Evolutionary conservation across 208 protist species (phyloP), one percentile per base, ranked within the genome.

Genomic region (Trypanosomatidae sp.): DNA sequence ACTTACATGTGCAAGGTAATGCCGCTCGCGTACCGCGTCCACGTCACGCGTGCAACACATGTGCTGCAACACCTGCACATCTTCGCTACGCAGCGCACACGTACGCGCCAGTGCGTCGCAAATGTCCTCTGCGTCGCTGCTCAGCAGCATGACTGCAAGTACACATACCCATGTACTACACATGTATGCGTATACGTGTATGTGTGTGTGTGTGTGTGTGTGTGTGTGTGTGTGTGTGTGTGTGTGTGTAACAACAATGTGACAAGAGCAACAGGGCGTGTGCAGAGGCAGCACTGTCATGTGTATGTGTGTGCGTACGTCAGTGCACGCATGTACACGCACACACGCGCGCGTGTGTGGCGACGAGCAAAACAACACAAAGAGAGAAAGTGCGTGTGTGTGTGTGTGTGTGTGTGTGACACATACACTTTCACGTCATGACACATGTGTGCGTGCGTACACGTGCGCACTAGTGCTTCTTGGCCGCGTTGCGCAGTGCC

Each of bases 401-500:
- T 37, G 6, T 43, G 4, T 38, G 23, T 58, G n/a, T 46, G 21
- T 47, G 19, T 47, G 10, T 38, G 6, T 11, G 42, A 38, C 27
- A 47, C 42, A 33, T 22, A 15, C 30, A 15, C 30, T 35, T 35
- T n/a, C n/a, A 35, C 30, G 11, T 35, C 11, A 35, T n/a, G n/a
- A n/a, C 30, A 35, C 30, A 35, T 35, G n/a, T n/a, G n/a, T 35
- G n/a, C 30, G n/a, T n/a, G n/a, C 11, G n/a, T 11, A 35, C 11
- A n/a, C 30, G 30, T 35, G 38, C 32, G 48, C 40, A 50, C 22
- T 83, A 66, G 61, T 90, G 77, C 66, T 87, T 89, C 71, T 95
- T 95, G 48, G 71, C 61, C 22, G 66, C 65, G 46, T 85, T 66
- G 48, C 88, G 86, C 19, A 96, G 78, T 13, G 75, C 66, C 66